A percentile compares a stretch with the other conserved stretches of the same genome.
Evolutionary conservation across 1,139 yeast species (phyloP).

Genomic region (Kluyveromyces sp.): DNA sequence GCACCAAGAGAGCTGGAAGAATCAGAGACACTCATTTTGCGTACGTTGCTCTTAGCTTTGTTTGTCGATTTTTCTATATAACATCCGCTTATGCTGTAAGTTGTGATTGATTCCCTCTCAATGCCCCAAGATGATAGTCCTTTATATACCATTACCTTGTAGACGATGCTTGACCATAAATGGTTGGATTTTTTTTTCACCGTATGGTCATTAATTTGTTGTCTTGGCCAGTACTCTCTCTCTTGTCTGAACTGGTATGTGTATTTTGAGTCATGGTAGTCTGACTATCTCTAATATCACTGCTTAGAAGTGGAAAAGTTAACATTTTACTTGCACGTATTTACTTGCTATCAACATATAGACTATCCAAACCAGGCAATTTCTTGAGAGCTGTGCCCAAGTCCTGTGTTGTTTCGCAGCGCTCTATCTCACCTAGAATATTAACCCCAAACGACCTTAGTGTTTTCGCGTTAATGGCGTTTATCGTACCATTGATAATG

Average conservation of each 20-base stretch:
- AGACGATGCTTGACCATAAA: background rate
- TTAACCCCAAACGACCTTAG: conserved; percentile 15
- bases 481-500: conserved; percentile 24
- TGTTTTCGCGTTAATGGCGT: conserved; percentile 22
- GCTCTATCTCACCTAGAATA: conserved; percentile 13
- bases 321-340: background rate
- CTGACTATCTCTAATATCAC: background rate
- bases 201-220: background rate
- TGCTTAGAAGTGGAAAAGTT: background rate
- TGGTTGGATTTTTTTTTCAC: background rate
- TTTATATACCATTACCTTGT: background rate
- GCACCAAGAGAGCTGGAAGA: background rate
- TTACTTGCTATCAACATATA: background rate
- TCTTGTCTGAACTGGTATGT: background rate
- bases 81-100: background rate
- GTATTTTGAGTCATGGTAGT: background rate
- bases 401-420: conserved; percentile 4
- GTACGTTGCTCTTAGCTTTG: background rate
- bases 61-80: background rate
- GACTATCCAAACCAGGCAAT: conserved; percentile 6
- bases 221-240: background rate
- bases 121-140: background rate
- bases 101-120: background rate
- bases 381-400: conserved; percentile 3
- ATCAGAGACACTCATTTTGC: background rate